Percentiles rank a stretch among this genome's conserved stretches.
Conservation (phyloP, 768 basidiomycete species). For the Tremella fuciformis region DNA sequence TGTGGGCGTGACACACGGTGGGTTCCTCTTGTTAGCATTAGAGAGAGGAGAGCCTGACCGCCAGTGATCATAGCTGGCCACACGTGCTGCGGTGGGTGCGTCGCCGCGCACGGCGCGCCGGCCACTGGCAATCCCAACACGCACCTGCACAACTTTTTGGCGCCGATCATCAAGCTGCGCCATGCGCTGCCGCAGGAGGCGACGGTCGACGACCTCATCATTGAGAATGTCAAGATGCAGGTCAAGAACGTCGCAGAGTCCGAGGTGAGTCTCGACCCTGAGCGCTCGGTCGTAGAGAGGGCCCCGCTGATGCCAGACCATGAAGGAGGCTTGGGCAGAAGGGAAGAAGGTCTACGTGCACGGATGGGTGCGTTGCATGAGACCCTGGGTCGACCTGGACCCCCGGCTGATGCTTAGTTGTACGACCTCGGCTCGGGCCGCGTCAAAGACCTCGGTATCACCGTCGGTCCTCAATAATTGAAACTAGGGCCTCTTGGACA, state of each 20-base stretch:
- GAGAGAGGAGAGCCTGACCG: background rate
- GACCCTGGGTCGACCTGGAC: background rate
- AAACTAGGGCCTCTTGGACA: too few relatives aligned
- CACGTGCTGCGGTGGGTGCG: conserved; percentile 72
- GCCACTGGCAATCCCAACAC: conserved; percentile 39
- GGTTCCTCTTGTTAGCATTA: conserved; percentile 50
- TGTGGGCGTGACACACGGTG: conserved; percentile 75
- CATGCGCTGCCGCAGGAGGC: conserved; percentile 42
- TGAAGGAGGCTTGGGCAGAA: conserved; percentile 45
- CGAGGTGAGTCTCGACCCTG: conserved; percentile 31
- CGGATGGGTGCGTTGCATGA: conserved; percentile 42
- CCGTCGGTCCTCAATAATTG: conserved; percentile 25
- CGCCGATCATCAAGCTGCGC: conserved; percentile 63
- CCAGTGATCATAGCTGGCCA: conserved; percentile 80
- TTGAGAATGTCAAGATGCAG: conserved; percentile 44
- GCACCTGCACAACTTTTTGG: conserved; percentile 68
- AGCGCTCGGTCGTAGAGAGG: background rate
- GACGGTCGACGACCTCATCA: conserved; percentile 43
- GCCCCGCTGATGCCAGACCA: conserved; percentile 21
- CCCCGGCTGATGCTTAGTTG: conserved; percentile 14
- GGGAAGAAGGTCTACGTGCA: conserved; percentile 45
- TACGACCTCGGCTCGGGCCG: conserved; percentile 46
- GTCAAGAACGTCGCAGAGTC: conserved; percentile 50
- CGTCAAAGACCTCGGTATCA: conserved; percentile 37
- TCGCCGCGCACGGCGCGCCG: conserved; percentile 50